These are phyloP conservation scores for Candida golubevii DNA, from an alignment of 805 yeast genomes.

Conservation along the genomic window DNA sequence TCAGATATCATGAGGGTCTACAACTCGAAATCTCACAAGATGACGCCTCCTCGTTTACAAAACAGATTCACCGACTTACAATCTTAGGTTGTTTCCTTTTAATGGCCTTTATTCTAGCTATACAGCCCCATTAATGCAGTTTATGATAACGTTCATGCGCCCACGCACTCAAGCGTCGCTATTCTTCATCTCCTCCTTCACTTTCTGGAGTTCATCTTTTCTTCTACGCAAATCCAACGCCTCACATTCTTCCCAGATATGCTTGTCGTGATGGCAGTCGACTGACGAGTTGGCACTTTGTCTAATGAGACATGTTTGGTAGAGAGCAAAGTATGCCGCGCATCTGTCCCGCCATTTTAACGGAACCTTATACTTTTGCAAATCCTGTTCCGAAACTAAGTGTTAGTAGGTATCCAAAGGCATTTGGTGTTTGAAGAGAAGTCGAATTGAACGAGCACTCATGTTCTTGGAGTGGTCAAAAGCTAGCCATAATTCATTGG, in stretches of 20 bases:
- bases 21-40: no score
- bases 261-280: slow-evolving; percentile 72
- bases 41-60: no score
- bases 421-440: no score
- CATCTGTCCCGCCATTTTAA: slow-evolving; percentile 81
- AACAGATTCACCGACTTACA: no score
- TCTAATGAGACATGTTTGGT: slow-evolving; percentile 41
- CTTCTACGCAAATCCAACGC: slow-evolving; percentile 78
- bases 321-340: slow-evolving; percentile 51
- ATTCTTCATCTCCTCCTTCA: slow-evolving; percentile 40
- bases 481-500: no score
- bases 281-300: slow-evolving; percentile 40
- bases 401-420: slow-evolving; percentile 16
- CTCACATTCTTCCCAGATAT: slow-evolving; percentile 81
- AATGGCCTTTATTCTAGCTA: slow-evolving; percentile 2
- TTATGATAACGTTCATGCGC: neutral
- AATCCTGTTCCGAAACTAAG: slow-evolving; percentile 73
- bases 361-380: slow-evolving; percentile 76
- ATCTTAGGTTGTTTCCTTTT: no score
- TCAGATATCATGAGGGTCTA: no score
- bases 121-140: slow-evolving; percentile 5
- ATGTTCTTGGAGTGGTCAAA: neutral
- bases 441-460: neutral
- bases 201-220: slow-evolving; percentile 62
- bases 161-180: slow-evolving; percentile 3